phyloP scores from a whole-genome alignment of 2,329 filamentous ascomycete species.

The Talaromyces amestolkiae region DNA sequence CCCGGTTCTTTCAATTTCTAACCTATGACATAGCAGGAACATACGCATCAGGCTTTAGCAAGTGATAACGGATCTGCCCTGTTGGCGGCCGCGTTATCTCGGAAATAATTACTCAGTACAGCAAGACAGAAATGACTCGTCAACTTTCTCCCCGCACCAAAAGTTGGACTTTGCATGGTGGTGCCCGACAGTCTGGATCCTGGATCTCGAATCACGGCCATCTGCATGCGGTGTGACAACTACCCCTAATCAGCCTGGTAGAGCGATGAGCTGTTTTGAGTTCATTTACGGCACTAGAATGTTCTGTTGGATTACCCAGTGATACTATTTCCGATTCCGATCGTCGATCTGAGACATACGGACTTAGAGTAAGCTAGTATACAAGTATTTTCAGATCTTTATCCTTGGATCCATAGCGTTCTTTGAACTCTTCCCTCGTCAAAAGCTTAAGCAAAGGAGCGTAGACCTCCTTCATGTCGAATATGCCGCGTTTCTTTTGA shows the following conservation, averaged over 20 bases:
- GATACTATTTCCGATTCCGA: background rate
- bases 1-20: background rate
- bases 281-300: background rate
- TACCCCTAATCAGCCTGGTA: background rate
- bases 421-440: slow-evolving; percentile 66
- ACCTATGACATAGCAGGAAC: background rate
- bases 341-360: background rate
- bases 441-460: slow-evolving; percentile 75
- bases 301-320: background rate
- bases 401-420: slow-evolving; percentile 60
- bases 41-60: background rate
- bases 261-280: background rate
- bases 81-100: background rate
- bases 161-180: background rate
- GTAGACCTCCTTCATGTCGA: slow-evolving; percentile 94
- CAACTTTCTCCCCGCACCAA: background rate
- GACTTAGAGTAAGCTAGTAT: slow-evolving; percentile 39
- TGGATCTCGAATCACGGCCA: background rate
- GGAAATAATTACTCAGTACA: background rate
- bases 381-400: slow-evolving; percentile 52
- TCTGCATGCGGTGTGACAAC: background rate
- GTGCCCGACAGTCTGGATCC: background rate
- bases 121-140: background rate
- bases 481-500: slow-evolving; percentile 86
- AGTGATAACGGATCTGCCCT: background rate